Evolutionary conservation across 108 stramenopile genomes (phyloP), one percentile per base, ranked within the genome.

Genomic region (Nannochloropsis salina): DNA sequence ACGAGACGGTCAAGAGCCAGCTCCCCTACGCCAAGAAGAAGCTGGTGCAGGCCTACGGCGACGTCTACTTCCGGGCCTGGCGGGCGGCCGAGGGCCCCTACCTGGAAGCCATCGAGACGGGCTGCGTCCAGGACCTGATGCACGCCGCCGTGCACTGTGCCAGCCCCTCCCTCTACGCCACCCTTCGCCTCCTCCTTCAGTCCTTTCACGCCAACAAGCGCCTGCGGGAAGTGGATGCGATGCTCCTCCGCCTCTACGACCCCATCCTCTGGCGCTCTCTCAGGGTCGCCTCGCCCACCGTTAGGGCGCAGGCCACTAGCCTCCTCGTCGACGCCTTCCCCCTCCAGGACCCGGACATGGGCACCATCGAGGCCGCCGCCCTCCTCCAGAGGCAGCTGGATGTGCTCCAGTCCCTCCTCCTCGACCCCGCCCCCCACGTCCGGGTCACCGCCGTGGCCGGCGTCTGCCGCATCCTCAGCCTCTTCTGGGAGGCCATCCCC

Each of bases 251-350:
- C 2, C 79, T 95, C 51, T 98, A 96, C 84, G 93, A 91, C 44
- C 98, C 97, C 40, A 92, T 98, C 84, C 81, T 99, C 61, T 99
- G 98, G 98, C 89, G 97, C 83, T 90, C 94, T 21, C 87, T 98
- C 45, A 74, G 89, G 20, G 94, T 94, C 9, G 92, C 96, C 80
- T 95, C 97, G 90, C 90, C 96, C n/a, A 74, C 85, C n/a, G 96
- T 97, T 0, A 90, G 97, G 15, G 84, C 93, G 42, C 93, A 95
- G 85, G 95, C 96, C 20, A 82, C 93, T 6, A 20, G n/a, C 43
- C 83, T 98, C 2, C 90, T 98, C 44, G 94, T 91, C 8, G 93
- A 94, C 80, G 95, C 95, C 41, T 99, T 98, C 92, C 98, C 98
- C 8, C 89, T 99, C 42, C 94, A 94, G n/a, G 93, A 96, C 86